These are phyloP conservation scores for Solanum ossicruentum DNA, from an alignment of 257 asterid genomes.

Conservation along the genomic window DNA sequence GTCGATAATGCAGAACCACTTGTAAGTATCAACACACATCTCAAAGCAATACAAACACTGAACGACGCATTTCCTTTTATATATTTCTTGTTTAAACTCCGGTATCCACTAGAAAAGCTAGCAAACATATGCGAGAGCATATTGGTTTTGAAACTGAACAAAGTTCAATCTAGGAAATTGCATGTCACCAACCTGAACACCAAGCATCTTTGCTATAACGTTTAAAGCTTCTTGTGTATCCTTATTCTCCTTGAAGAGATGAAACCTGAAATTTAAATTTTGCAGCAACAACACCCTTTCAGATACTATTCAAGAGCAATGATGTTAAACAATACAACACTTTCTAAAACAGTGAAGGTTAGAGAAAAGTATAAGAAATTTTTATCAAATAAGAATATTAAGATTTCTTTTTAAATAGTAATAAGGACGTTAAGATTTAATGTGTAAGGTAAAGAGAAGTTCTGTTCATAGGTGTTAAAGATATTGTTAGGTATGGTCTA, in stretches of 20 bases:
- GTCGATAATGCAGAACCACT: not conserved
- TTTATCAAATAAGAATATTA: not conserved
- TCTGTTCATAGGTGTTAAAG: not conserved
- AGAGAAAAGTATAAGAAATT: not conserved
- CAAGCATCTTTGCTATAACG: slow-evolving; percentile 83
- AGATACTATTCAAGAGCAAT: slow-evolving; percentile 4
- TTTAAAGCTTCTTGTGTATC: slow-evolving; percentile 94
- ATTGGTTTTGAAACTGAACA: not conserved
- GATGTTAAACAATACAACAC: not conserved
- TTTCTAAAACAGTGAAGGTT: not conserved
- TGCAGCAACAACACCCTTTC: not conserved
- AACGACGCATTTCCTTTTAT: not conserved
- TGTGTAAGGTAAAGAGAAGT: not conserved
- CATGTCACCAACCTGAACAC: slow-evolving; percentile 55
- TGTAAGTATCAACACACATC: not conserved
- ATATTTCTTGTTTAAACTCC: not conserved
- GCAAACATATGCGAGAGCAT: not conserved
- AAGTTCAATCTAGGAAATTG: not conserved
- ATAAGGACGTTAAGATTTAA: not conserved
- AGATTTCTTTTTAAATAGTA: not conserved
- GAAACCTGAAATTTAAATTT: slow-evolving; percentile 40
- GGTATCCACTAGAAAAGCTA: not conserved
- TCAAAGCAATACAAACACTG: slow-evolving; percentile 1
- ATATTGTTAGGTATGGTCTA: not conserved
- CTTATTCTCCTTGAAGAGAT: slow-evolving; percentile 97